Base-by-base conservation (phyloP, 2,329 filamentous ascomycete genomes). In the Sphaerulina populicola region DNA sequence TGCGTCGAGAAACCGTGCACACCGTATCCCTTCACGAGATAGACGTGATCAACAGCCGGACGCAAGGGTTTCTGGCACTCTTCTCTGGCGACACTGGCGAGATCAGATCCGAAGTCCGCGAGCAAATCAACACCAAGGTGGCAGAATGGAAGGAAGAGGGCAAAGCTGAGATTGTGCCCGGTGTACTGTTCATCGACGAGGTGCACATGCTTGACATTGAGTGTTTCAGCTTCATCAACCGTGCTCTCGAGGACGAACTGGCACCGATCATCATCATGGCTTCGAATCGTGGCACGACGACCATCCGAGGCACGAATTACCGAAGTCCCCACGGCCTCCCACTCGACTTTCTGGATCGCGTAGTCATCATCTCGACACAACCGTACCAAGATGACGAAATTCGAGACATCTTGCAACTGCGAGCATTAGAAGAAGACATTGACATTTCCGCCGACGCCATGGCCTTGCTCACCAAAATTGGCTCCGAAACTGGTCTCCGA, bases 191-290 rank as follows among this genome's bases (percentile, higher is more conserved):
- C 76, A 94, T 98, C 64, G 93, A 98, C 65, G 93, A 98, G 74
- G 91, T 98, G 4, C 93, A 98, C 76, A 97, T 98, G 91, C 86
- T 98, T 52, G 93, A 98, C 69, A 96, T 97, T 58, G 93, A 98
- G 71, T 97, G 91, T 75, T 98, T 95, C 76, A 94, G 89, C 40
- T 98, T 94, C 75, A 85, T 98, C 77, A 98, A 98, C 75, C 86
- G 93, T 47, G 93, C 93, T 0, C 77, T 98, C 40, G 93, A 98
- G 72, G 88, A 90, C 54, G 89, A 97, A 64, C 79, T 98, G 30
- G 89, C 93, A 1, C 93, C 93, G 36, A 90, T 98, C 58, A 90
- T 98, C 69, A 98, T 98, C 72, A 98, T 98, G 93, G 93, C 93
- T 49, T 94, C 87, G 77, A 98, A 98, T 74, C 80, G 93, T 54